Evolutionary conservation across 1,284 basidiomycete species (phyloP), one percentile per base, ranked within the genome.

Genomic region (Pterulicium gracile): DNA sequence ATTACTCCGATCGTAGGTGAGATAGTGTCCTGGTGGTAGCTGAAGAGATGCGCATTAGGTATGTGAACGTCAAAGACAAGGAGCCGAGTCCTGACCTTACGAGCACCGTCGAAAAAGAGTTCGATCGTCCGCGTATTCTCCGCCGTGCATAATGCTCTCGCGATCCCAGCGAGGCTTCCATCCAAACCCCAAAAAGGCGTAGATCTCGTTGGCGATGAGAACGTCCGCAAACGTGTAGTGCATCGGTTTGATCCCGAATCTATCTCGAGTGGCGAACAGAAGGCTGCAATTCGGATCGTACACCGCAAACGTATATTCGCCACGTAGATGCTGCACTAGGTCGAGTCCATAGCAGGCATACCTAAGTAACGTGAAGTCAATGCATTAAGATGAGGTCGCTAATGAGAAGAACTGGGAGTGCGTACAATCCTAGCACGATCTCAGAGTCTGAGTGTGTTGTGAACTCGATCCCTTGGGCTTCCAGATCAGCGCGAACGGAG

Each of bases 371-470:
- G 20, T 7, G 23, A 27, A 35, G 18, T 15, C 39, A 46, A 42
- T 18, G 24, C 15, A 35, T 34, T 19, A 23, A 10, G 0, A 46
- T 46, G 23, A 46, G 39, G 20, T 41, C 12, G 1, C 17, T 24
- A 24, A 20, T 47, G 17, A 32, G 3, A 14, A 13, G 15, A 21
- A 23, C n/a, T 32, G 22, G 7, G 24, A 12, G 46, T 23, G 47
- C 51, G 17, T 42, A 52, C 52, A 54, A 27, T 17, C 52, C 51
- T 10, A 54, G 42, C 7, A 54, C 45, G 15, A 54, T 44, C 42
- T 54, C 52, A 3, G 52, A 54, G 35, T 54, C 52, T 17, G 44
- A 50, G 7, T 51, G 47, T 4, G 56, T 47, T 24, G 54, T 53
- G 50, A 56, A 57, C 3, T 17, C 21, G 36, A 43, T 54, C 3